phyloP scores from a whole-genome alignment of 345 rosid species.

The Salix caprea region DNA sequence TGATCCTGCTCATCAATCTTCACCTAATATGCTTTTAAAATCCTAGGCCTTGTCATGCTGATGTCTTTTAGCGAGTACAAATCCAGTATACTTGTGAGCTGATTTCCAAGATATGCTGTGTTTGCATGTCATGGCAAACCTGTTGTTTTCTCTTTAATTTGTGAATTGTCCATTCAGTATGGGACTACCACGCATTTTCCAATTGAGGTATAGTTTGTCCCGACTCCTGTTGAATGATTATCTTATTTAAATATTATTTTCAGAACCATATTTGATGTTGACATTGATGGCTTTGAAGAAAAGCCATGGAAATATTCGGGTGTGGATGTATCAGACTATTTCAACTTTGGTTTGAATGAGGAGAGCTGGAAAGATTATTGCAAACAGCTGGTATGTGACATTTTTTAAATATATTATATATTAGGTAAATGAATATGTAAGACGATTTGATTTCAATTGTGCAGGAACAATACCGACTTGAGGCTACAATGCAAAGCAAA shows the following conservation, averaged over 20 bases:
- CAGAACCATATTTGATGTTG: slow-evolving; percentile 97
- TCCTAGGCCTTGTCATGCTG: not conserved
- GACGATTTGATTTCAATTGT: slow-evolving; percentile 17
- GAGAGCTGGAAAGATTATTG: slow-evolving; percentile 99
- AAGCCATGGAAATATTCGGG: slow-evolving; percentile 96
- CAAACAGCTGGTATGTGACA: slow-evolving; percentile 78
- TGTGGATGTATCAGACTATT: slow-evolving; percentile 73
- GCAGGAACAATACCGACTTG: slow-evolving; percentile 88
- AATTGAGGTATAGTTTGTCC: not conserved
- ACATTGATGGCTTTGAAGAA: slow-evolving; percentile 90
- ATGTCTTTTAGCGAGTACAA: not conserved
- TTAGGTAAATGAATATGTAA: slow-evolving; percentile 21
- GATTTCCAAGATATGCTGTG: not conserved
- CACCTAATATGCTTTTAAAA: not conserved
- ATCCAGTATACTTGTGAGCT: not conserved
- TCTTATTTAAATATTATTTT: slow-evolving; percentile 17
- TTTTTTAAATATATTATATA: slow-evolving; percentile 17
- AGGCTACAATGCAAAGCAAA: slow-evolving; percentile 96
- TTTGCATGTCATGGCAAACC: not conserved
- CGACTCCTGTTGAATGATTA: slow-evolving; percentile 9
- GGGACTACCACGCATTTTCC: not conserved
- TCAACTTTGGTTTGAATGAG: slow-evolving; percentile 91
- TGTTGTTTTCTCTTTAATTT: not conserved
- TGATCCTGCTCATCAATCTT: not conserved
- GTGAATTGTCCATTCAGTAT: not conserved